Base-by-base conservation (phyloP, 148 eudicot species). In the Pouteria glomerata region DNA sequence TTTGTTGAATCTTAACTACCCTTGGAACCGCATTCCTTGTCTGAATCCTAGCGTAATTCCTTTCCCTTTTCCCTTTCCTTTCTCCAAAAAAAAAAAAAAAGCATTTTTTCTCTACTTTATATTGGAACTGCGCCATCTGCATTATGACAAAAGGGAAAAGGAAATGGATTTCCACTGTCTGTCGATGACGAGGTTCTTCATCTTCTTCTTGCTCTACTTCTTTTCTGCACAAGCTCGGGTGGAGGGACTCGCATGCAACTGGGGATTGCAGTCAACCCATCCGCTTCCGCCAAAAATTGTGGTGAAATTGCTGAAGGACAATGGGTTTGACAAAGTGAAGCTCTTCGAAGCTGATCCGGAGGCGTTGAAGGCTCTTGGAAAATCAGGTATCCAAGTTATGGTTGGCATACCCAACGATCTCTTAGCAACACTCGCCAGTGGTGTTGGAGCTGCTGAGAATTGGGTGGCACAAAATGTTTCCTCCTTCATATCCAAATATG, bases 341-440 rank as follows among this genome's bases (percentile, higher is more conserved):
- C 85, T 96, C 0, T 96, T 96, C 15, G 99, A 96, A 78, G 96
- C 94, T 12, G 94, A 92, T 66, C 89, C 87, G 16, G 84, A 78
- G 27, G 89, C 88, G 0, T 67, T 96, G 47, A 70, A 75, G 81
- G 99, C 99, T 29, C 90, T 96, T 14, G 96, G 96, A 21, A 85
- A 84, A 66, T 88, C 97, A 0, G 96, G 96, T 14, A 87, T 96
- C n/a, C 82, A 96, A 55, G 99, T 96, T 39, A 96, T 96, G 97
- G 86, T 96, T 57, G 99, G 97, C 21, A 92, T 96, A 12, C 99
- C 99, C 15, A 96, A 96, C 65, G 91, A 96, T 58, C 10, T 96
- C 76, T 72, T 96, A 63, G 97, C 83, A 3, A 71, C 87, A 1
- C 67, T 96, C 45, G 94, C 99, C 1, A 61, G 77, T 8, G 86